Conservation (phyloP, 2,329 filamentous ascomycete species). For the Cladosporium sphaerospermum region DNA sequence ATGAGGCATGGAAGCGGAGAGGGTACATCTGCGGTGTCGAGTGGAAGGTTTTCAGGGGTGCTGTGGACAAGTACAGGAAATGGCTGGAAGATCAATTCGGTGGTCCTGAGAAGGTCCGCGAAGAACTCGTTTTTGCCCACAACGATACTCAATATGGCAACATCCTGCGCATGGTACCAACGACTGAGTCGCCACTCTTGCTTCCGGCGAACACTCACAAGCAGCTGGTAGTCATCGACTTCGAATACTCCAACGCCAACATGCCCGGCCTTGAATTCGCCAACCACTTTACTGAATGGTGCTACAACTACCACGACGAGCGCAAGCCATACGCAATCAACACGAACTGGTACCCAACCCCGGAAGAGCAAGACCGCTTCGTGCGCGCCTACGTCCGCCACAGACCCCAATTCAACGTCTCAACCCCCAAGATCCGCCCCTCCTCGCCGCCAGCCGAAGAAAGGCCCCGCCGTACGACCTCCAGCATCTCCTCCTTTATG, state of each 20-base stretch:
- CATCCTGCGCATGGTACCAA: constrained; percentile 71
- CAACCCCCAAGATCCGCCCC: constrained; percentile 32
- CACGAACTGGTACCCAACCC: constrained; percentile 63
- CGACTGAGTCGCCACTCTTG: constrained; percentile 72
- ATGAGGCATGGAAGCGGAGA: constrained; percentile 57
- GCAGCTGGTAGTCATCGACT: constrained; percentile 94
- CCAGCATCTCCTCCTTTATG: constrained; percentile 59
- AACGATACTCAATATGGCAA: constrained; percentile 99
- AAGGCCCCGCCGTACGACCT: constrained; percentile 30
- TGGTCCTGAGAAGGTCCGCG: constrained; percentile 58
- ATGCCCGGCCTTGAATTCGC: constrained; percentile 83
- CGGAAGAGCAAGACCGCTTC: constrained; percentile 77
- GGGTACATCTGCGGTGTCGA: constrained; percentile 81
- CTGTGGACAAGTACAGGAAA: constrained; percentile 69
- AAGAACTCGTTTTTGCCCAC: constrained; percentile 86
- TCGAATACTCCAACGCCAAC: constrained; percentile 93
- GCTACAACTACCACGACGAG: constrained; percentile 89
- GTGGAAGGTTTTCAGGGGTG: constrained; percentile 70
- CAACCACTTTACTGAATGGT: constrained; percentile 97
- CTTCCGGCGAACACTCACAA: constrained; percentile 91
- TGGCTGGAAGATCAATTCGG: constrained; percentile 70
- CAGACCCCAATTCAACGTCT: constrained; percentile 58
- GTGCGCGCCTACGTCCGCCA: constrained; percentile 83
- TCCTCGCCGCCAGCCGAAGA: constrained; percentile 17
- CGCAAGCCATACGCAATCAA: constrained; percentile 58